These are phyloP conservation scores for Monosporascus cannonballus DNA, from an alignment of 2,329 filamentous ascomycete species.

Conservation along the genomic window DNA sequence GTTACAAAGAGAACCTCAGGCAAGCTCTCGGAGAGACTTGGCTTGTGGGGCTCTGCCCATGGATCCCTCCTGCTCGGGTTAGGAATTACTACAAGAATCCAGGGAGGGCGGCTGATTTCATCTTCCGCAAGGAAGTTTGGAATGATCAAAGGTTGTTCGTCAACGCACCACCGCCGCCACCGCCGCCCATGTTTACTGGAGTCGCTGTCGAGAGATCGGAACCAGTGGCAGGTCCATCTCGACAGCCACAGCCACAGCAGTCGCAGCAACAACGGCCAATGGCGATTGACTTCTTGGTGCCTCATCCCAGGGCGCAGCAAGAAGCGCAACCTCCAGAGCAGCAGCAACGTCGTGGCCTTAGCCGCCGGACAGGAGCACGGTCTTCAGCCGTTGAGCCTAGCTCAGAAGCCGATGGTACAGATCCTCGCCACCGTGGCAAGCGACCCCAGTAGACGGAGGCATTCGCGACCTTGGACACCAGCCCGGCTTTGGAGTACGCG, in stretches of 20 bases:
- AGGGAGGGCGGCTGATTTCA: not conserved
- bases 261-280: not conserved
- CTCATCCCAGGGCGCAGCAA: not conserved
- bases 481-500: not conserved
- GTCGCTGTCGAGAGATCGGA: not conserved
- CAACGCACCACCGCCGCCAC: not conserved
- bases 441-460: not conserved
- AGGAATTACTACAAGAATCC: not conserved
- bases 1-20: not conserved
- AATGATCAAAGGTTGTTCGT: not conserved
- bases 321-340: not conserved
- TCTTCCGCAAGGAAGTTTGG: not conserved
- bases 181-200: not conserved
- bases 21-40: not conserved
- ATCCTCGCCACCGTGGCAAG: not conserved
- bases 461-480: not conserved
- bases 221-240: not conserved
- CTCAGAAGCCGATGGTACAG: not conserved
- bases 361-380: not conserved
- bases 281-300: not conserved
- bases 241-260: too few species aligned
- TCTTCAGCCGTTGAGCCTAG: not conserved
- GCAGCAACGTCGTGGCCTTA: not conserved
- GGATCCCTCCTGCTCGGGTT: not conserved
- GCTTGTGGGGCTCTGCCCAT: not conserved